A percentile compares a stretch with the other conserved stretches of the same genome.
These are phyloP conservation scores for Fusarium miscanthi DNA, from an alignment of 2,329 filamentous ascomycete species.

Conservation along the genomic window DNA sequence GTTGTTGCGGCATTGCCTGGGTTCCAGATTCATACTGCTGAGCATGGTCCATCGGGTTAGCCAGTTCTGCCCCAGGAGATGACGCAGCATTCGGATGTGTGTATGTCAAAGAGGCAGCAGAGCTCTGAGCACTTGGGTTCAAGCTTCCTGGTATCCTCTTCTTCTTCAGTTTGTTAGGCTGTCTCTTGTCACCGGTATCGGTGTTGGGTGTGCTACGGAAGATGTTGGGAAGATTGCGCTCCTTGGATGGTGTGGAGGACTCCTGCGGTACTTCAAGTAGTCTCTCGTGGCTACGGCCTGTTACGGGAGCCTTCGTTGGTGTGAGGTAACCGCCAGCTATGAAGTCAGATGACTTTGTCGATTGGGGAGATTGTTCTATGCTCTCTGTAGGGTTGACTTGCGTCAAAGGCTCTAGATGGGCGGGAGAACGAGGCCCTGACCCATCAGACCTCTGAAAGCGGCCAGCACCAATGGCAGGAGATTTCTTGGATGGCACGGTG, in stretches of 20 bases:
- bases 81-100: constrained; percentile 57
- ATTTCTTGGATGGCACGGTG: constrained; percentile 91
- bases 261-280: constrained; percentile 57
- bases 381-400: constrained; percentile 46
- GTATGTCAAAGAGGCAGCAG: constrained; percentile 76
- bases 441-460: constrained; percentile 66
- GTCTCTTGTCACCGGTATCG: constrained; percentile 70
- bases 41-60: constrained; percentile 59
- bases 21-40: constrained; percentile 35
- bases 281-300: constrained; percentile 62
- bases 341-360: constrained; percentile 47
- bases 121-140: constrained; percentile 91
- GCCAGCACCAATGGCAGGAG: constrained; percentile 74
- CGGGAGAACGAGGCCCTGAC: constrained; percentile 47
- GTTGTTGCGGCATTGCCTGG: constrained; percentile 31
- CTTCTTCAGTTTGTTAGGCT: constrained; percentile 92
- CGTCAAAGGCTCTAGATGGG: constrained; percentile 53
- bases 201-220: constrained; percentile 77
- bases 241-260: constrained; percentile 67
- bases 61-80: constrained; percentile 59
- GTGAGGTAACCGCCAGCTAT: constrained; percentile 40
- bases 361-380: constrained; percentile 39
- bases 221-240: constrained; percentile 75
- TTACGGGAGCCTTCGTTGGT: constrained; percentile 45
- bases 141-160: constrained; percentile 80